Evolutionary conservation across 345 rosid genomes (phyloP).

Genomic region (Punica granatum): DNA sequence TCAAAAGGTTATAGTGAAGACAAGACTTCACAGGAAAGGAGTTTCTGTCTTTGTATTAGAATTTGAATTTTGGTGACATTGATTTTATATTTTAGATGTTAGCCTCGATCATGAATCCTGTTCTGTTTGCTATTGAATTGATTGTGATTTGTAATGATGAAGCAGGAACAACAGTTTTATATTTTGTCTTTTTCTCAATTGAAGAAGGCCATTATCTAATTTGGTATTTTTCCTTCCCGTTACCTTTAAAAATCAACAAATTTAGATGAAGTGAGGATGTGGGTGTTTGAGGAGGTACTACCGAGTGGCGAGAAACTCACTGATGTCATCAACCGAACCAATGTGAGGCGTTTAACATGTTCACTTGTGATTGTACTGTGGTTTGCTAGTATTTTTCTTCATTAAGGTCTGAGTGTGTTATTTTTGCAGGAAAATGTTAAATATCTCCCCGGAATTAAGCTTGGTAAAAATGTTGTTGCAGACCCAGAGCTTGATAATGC

Average conservation of each 20-base stretch:
- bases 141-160: neutral
- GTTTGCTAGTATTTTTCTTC: neutral
- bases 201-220: neutral
- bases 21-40: neutral
- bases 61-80: neutral
- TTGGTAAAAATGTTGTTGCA: constrained; percentile 77
- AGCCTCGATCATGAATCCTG: neutral
- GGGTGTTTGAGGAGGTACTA: constrained; percentile 90
- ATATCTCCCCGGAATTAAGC: constrained; percentile 86
- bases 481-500: constrained; percentile 87
- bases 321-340: constrained; percentile 72
- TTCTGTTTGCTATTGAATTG: neutral
- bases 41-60: neutral
- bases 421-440: constrained; percentile 68
- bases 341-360: constrained; percentile 31
- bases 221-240: neutral
- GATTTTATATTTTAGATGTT: neutral
- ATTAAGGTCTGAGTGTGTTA: neutral
- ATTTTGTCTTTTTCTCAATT: neutral
- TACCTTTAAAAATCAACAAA: neutral
- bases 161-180: no score
- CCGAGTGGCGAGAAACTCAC: constrained; percentile 89
- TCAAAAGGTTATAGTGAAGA: neutral
- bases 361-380: neutral
- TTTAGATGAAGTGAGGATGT: constrained; percentile 95